Percentiles rank a stretch among this genome's conserved stretches.
Conservation (phyloP, 768 basidiomycete species). For the Lactifluus hygrophoroides region DNA sequence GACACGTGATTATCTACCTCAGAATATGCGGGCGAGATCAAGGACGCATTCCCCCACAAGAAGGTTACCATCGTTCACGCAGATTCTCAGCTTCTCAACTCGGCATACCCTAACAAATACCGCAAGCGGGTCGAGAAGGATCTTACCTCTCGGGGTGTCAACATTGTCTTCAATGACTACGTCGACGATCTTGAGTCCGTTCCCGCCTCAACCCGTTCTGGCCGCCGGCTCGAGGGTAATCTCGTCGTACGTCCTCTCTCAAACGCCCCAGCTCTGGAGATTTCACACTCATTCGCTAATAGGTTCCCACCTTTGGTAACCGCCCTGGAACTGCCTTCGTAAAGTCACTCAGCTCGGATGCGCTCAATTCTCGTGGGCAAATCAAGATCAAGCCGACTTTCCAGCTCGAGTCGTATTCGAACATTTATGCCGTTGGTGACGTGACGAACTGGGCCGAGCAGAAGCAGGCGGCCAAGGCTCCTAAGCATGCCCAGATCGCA, state of each 20-base stretch:
- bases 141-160: constrained; percentile 37
- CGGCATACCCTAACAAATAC: constrained; percentile 45
- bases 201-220: constrained; percentile 42
- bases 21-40: constrained; percentile 41
- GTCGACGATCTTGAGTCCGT: constrained; percentile 32
- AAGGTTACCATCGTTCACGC: constrained; percentile 59
- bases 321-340: constrained; percentile 50
- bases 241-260: too few relatives aligned
- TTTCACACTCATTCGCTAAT: background rate
- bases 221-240: constrained; percentile 41
- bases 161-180: constrained; percentile 43
- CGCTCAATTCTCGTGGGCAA: constrained; percentile 31
- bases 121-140: constrained; percentile 39
- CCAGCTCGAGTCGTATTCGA: constrained; percentile 41
- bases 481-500: constrained; percentile 36
- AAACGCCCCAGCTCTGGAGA: background rate
- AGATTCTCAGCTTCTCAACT: constrained; percentile 44
- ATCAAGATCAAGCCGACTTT: constrained; percentile 51
- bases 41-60: constrained; percentile 34
- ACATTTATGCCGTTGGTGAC: constrained; percentile 61
- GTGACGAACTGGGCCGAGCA: constrained; percentile 56
- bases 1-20: background rate
- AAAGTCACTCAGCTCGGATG: constrained; percentile 33
- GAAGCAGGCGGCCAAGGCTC: constrained; percentile 46
- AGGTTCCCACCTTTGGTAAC: constrained; percentile 27